A percentile compares a stretch with the other conserved stretches of the same genome.
Conservation (phyloP, 2,329 filamentous ascomycete species). For the Aphanoascus verrucosus region DNA sequence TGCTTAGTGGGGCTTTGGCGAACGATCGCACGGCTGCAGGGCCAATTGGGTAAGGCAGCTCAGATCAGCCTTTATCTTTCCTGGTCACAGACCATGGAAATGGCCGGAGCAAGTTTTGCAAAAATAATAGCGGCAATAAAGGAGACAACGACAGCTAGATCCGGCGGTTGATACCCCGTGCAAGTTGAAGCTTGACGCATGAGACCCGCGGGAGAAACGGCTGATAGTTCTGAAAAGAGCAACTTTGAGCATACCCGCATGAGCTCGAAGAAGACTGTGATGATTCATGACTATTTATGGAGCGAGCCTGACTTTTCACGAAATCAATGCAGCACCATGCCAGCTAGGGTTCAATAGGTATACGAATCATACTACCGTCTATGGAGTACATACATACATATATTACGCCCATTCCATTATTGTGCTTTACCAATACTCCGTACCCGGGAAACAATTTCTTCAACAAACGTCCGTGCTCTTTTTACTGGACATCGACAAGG, state of each 20-base stretch:
- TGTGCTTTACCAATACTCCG: no score
- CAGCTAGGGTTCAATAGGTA: not conserved
- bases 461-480: no score
- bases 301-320: not conserved
- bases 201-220: not conserved
- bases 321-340: not conserved
- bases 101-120: constrained; percentile 10
- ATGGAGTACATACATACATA: no score
- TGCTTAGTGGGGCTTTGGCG: not conserved
- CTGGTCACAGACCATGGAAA: constrained; percentile 10
- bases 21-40: not conserved
- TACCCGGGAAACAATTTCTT: no score
- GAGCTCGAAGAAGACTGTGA: not conserved
- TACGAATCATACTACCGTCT: no score
- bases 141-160: not conserved
- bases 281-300: not conserved
- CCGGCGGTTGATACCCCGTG: not conserved
- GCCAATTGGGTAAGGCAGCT: constrained; percentile 1
- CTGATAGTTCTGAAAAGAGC: not conserved
- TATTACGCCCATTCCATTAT: no score
- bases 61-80: constrained; percentile 10
- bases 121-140: not conserved
- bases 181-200: not conserved
- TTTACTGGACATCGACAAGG: no score
- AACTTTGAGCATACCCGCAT: not conserved